Evolutionary conservation across 495 filamentous ascomycete genomes (phyloP).

Genomic region (Penicillium tannophilum): DNA sequence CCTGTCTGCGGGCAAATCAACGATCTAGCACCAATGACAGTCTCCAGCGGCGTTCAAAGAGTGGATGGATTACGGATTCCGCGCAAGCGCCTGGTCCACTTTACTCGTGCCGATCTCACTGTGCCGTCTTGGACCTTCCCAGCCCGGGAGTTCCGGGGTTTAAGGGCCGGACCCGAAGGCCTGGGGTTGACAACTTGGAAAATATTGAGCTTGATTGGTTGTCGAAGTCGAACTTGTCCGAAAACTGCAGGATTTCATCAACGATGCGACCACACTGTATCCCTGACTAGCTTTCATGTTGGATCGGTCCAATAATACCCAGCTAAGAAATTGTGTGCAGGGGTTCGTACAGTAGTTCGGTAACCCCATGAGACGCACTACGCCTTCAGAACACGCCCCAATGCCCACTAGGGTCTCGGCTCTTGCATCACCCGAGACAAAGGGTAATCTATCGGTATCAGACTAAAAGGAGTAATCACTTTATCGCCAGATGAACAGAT

Average conservation of each 20-base stretch:
- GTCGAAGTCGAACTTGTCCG: neutral
- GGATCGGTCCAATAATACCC: neutral
- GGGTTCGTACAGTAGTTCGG: neutral
- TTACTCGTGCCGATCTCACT: neutral
- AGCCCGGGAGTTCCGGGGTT: neutral
- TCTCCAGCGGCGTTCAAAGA: neutral
- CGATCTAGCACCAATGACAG: conserved; percentile 8
- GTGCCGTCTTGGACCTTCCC: neutral
- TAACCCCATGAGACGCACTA: neutral
- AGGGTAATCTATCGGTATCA: no score
- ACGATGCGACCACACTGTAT: neutral
- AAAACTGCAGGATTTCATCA: neutral
- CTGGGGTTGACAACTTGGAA: no score
- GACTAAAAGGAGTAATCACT: no score
- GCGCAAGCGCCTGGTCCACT: conserved; percentile 19
- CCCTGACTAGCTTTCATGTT: neutral
- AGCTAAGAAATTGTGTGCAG: neutral
- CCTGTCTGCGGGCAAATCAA: conserved; percentile 10
- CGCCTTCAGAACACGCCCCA: neutral
- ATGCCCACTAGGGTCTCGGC: neutral
- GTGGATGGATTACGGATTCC: conserved; percentile 12
- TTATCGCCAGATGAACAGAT: no score
- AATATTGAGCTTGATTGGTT: neutral
- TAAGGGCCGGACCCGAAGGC: neutral
- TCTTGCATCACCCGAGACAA: conserved; percentile 3